Evolutionary conservation across 495 filamentous ascomycete genomes (phyloP), one percentile per base, ranked within the genome.

Genomic region (Friedmanniomyces endolithicus): DNA sequence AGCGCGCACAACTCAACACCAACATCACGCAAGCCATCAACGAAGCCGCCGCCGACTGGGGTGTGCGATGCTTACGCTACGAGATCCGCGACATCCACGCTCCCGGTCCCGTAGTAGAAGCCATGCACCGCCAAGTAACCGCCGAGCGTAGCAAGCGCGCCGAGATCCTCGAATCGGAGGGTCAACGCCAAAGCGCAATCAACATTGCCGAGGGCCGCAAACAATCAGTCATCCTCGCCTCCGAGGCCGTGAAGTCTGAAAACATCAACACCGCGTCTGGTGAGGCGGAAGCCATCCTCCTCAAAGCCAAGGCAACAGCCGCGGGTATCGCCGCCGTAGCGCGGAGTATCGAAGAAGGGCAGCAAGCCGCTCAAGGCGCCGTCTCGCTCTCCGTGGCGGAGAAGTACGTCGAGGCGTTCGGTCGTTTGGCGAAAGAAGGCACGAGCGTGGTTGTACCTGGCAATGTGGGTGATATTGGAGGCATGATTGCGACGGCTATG

Each of bases 21-120:
- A 97, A 98, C 71, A 98, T 98, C 68, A 98, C 92, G 16, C 80
- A 86, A 52, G 94, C 94, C 17, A 95, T 98, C 76, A 98, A 98
- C 72, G 92, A 97, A 65, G 94, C 92, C 0, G 89, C 94, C 0
- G 84, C 89, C 55, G 90, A 88, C 48, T 98, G 92, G 92, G 92
- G 92, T 54, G 88, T 98, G 17, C 84, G 87, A 17, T 97, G 94
- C 65, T 76, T 98, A 47, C 86, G 92, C 22, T 98, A 98, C 73
- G 92, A 98, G 71, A 98, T 98, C 64, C 74, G 94, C 48, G 94
- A 98, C 70, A 97, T 98, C 70, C 92, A 98, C 68, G 94, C 92
- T 0, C 92, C 92, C 0, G 86, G 86, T 6, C 83, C 82, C 40
- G 92, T 97, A 20, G 90, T 97, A 37, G 85, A 84, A 49, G 92